These are phyloP conservation scores for Chimonanthus salicifolius DNA, from an alignment of 164 flowering plant genomes.

Conservation along the genomic window DNA sequence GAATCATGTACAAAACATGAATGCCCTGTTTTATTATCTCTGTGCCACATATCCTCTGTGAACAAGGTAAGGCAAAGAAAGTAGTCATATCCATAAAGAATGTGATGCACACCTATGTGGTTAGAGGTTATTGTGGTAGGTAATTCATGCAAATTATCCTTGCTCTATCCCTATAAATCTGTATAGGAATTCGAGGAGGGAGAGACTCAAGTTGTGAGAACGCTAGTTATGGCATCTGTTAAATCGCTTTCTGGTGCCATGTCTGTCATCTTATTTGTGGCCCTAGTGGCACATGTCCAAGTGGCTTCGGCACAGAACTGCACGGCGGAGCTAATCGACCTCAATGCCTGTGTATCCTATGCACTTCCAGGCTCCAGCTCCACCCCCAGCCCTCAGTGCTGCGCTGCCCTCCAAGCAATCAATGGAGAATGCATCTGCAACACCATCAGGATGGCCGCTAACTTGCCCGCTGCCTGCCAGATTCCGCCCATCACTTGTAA, in stretches of 20 bases:
- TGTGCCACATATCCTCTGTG: no score
- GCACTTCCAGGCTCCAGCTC: constrained; percentile 5
- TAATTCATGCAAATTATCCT: neutral
- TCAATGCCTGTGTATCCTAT: constrained; percentile 5
- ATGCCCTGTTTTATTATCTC: no score
- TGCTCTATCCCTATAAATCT: neutral
- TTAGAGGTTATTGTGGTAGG: neutral
- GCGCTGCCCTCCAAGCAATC: constrained; percentile 4
- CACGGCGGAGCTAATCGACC: constrained; percentile 5
- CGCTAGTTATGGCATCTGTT: neutral
- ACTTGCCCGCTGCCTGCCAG: constrained; percentile 1
- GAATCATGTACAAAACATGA: neutral
- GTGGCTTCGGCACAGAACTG: constrained; percentile 8
- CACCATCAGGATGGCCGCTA: constrained; percentile 7
- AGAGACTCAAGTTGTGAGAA: no score
- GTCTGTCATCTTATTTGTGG: neutral
- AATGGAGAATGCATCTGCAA: constrained; percentile 7
- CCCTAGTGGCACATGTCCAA: neutral
- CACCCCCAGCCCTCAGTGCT: constrained; percentile 7
- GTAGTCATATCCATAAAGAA: no score
- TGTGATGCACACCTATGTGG: no score
- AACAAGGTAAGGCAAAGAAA: no score
- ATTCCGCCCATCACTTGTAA: constrained; percentile 5
- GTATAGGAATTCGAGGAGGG: neutral
- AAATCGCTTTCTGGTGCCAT: neutral